Conservation (phyloP, 345 rosid genomes). For the Jatropha curcas region DNA sequence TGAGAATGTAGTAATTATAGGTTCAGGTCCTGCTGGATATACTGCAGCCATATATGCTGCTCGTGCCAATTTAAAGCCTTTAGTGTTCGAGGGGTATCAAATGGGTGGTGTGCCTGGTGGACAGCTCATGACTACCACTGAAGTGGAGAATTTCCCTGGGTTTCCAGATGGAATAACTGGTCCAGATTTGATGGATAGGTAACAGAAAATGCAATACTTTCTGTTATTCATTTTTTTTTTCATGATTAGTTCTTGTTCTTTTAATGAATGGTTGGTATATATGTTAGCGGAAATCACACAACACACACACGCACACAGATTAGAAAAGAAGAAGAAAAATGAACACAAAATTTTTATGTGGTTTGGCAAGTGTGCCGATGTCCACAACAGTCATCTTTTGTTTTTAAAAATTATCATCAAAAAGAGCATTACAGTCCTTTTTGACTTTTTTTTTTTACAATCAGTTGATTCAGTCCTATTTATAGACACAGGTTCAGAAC, state of each 20-base stretch:
- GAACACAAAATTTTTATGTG: too few relatives aligned
- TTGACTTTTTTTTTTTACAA: too few relatives aligned
- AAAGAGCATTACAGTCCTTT: too few relatives aligned
- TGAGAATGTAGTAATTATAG: slow-evolving; percentile 87
- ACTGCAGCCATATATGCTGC: slow-evolving; percentile 98
- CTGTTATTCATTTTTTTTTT: neutral
- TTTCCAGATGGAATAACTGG: slow-evolving; percentile 98
- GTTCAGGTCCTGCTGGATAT: slow-evolving; percentile 98
- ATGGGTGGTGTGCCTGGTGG: slow-evolving; percentile 99
- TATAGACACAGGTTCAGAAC: too few relatives aligned
- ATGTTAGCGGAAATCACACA: too few relatives aligned
- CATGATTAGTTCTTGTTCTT: neutral
- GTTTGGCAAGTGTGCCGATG: too few relatives aligned
- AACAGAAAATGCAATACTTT: neutral
- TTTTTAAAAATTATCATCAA: too few relatives aligned
- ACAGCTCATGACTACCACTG: slow-evolving; percentile 96
- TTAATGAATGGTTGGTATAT: neutral
- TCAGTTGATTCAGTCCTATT: too few relatives aligned
- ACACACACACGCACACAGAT: too few relatives aligned
- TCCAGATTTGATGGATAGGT: slow-evolving; percentile 99
- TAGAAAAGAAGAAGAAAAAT: too few relatives aligned
- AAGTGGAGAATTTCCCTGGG: slow-evolving; percentile 97
- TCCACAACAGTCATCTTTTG: too few relatives aligned
- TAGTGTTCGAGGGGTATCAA: slow-evolving; percentile 95
- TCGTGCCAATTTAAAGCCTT: slow-evolving; percentile 96